Base-by-base conservation (phyloP, 1,139 yeast genomes). In the Magnusiomyces suaveolens region DNA sequence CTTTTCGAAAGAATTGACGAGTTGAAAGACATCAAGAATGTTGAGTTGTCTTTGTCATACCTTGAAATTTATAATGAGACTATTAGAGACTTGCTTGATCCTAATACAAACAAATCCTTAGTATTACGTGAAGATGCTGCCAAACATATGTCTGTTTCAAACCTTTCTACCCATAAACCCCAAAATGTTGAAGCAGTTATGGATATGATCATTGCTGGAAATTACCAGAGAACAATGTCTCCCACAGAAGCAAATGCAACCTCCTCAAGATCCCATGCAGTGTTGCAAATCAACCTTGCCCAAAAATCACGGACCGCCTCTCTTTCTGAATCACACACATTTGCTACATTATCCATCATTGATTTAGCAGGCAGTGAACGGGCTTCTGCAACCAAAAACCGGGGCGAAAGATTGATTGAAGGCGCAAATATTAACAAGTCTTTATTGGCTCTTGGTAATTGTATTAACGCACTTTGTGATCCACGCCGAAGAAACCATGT, bases 361-460 rank as follows among this genome's bases (percentile, higher is more conserved):
- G 97, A 90, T 68, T 71, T 90, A 52, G 97, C 97, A 0, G 97
- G 97, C 2, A 86, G 95, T 70, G 97, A 90, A 71, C 74, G 97
- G 51, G 97, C 97, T 0, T 83, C 94, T 0, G 86, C 95, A 0
- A 88, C 97, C 0, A 82, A 80, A 61, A 90, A 89, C 67, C 71
- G 88, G 55, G 97, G 97, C 0, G 79, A 77, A 25, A 71, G 96
- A 53, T 73, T 90, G 12, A 79, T 82, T 58, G 97, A 90, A 66
- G 97, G 97, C 29, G 97, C 97, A 18, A 87, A 87, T 66, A 90
- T 90, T 64, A 90, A 90, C 72, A 82, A 83, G 65, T 88, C 96
- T 0, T 72, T 90, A 50, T 71, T 90, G 54, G 96, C 97, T 0
- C 74, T 92, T 51, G 97, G 97, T 0, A 90, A 89, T 65, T 90